Percentiles rank a stretch among this genome's conserved stretches.
phyloP scores from a whole-genome alignment of 371 early-diverging fungal genomes.

The Lichtheimia ramosa region DNA sequence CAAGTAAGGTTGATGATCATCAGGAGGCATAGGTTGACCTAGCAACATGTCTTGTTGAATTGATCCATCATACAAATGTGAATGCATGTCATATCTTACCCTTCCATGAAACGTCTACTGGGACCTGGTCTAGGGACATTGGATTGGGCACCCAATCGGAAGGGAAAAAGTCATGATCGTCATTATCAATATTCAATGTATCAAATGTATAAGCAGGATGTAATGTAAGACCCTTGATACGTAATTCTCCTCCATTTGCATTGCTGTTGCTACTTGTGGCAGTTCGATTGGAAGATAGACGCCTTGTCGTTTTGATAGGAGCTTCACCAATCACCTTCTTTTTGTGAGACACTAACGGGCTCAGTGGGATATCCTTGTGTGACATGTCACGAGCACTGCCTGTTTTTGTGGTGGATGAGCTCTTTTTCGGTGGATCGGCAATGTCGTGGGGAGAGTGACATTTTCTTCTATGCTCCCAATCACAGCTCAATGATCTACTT shows the following conservation, averaged over 20 bases:
- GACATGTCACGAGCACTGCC: slow-evolving; percentile 4
- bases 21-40: slow-evolving; percentile 3
- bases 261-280: background rate
- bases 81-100: slow-evolving; percentile 7
- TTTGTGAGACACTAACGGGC: slow-evolving; percentile 8
- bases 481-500: slow-evolving; percentile 3
- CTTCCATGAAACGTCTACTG: slow-evolving; percentile 23
- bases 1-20: slow-evolving; percentile 30
- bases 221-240: slow-evolving; percentile 4
- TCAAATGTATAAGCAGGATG: slow-evolving; percentile 8
- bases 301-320: slow-evolving; percentile 5
- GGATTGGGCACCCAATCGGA: slow-evolving; percentile 14
- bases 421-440: background rate
- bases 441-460: background rate
- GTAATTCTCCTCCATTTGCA: slow-evolving; percentile 6
- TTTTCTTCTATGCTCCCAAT: background rate
- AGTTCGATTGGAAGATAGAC: background rate
- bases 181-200: slow-evolving; percentile 19
- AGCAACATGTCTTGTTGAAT: background rate
- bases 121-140: slow-evolving; percentile 15
- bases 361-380: background rate
- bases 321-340: slow-evolving; percentile 3
- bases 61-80: background rate
- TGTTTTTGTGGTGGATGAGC: slow-evolving; percentile 6
- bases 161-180: slow-evolving; percentile 16